These are phyloP conservation scores for Kandelia obovata DNA, from an alignment of 345 rosid species.

Conservation along the genomic window DNA sequence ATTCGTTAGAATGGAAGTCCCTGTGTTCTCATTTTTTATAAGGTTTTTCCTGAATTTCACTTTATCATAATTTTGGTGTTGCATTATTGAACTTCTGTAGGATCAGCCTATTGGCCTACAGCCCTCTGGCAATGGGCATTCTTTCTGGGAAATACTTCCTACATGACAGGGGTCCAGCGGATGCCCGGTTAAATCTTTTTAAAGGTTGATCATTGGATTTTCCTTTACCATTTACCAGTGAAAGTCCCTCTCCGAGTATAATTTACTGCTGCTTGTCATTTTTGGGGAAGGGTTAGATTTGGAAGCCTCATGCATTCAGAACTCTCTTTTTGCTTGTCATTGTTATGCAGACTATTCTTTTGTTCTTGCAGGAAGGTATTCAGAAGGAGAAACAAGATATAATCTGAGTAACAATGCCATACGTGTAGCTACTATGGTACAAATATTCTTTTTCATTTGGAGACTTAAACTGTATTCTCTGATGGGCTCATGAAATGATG, in stretches of 20 bases:
- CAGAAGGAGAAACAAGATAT: slow-evolving; percentile 59
- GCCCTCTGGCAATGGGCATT: slow-evolving; percentile 66
- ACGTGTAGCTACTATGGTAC: slow-evolving; percentile 38
- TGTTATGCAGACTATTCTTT: background rate
- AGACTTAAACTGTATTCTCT: background rate
- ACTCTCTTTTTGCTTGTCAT: background rate
- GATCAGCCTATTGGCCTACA: slow-evolving; percentile 56
- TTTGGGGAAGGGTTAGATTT: background rate
- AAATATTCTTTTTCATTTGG: slow-evolving; percentile 3
- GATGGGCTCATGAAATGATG: background rate
- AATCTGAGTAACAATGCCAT: slow-evolving; percentile 30
- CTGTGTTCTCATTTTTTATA: background rate
- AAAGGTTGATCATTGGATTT: slow-evolving; percentile 29
- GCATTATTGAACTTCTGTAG: slow-evolving; percentile 20
- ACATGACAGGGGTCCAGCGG: slow-evolving; percentile 40
- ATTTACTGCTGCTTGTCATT: background rate
- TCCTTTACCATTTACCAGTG: slow-evolving; percentile 3
- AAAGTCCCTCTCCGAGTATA: background rate
- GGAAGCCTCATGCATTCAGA: no score
- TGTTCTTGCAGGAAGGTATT: slow-evolving; percentile 41
- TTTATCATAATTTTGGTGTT: slow-evolving; percentile 6
- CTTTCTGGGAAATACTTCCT: slow-evolving; percentile 61
- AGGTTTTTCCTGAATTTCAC: background rate
- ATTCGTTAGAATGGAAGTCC: background rate
- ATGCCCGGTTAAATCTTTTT: slow-evolving; percentile 57